phyloP scores from a whole-genome alignment of 106 monocot species.

The Alisma plantagoaquatica region DNA sequence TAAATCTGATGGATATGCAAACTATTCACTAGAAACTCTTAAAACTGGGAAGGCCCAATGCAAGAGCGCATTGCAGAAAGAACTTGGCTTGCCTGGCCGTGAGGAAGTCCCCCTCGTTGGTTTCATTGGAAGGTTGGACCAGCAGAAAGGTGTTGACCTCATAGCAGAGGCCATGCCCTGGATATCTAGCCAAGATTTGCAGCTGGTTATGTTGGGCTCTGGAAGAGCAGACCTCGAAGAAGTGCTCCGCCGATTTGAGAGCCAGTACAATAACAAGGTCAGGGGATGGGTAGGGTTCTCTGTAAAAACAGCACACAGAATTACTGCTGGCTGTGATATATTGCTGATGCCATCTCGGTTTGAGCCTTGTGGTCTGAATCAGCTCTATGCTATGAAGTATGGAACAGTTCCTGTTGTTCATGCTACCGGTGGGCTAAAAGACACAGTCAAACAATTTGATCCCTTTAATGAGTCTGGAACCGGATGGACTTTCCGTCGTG shows the following conservation, averaged over 20 bases:
- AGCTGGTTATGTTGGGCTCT: slow-evolving; percentile 55
- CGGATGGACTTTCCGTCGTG: slow-evolving; percentile 72
- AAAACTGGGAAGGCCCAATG: slow-evolving; percentile 46
- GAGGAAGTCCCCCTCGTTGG: slow-evolving; percentile 47
- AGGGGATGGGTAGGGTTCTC: slow-evolving; percentile 78
- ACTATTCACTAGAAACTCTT: slow-evolving; percentile 56
- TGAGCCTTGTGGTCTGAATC: too few relatives aligned
- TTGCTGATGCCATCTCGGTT: too few relatives aligned
- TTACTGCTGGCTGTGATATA: too few relatives aligned
- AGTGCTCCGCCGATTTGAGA: slow-evolving; percentile 37
- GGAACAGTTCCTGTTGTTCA: too few relatives aligned
- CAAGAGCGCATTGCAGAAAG: slow-evolving; percentile 58
- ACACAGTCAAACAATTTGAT: slow-evolving; percentile 50
- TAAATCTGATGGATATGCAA: slow-evolving; percentile 61
- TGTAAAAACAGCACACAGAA: too few relatives aligned
- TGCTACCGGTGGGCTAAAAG: too few relatives aligned
- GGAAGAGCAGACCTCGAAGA: slow-evolving; percentile 67
- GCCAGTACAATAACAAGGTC: slow-evolving; percentile 35
- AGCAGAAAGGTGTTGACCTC: slow-evolving; percentile 69
- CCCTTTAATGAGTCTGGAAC: slow-evolving; percentile 43
- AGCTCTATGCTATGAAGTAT: too few relatives aligned
- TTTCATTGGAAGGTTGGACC: slow-evolving; percentile 69
- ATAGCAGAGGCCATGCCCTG: slow-evolving; percentile 70
- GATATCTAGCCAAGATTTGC: slow-evolving; percentile 56
- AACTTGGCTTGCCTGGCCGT: slow-evolving; percentile 48